phyloP scores from a whole-genome alignment of 176 grass and related monocot species.

The Themeda triandra region DNA sequence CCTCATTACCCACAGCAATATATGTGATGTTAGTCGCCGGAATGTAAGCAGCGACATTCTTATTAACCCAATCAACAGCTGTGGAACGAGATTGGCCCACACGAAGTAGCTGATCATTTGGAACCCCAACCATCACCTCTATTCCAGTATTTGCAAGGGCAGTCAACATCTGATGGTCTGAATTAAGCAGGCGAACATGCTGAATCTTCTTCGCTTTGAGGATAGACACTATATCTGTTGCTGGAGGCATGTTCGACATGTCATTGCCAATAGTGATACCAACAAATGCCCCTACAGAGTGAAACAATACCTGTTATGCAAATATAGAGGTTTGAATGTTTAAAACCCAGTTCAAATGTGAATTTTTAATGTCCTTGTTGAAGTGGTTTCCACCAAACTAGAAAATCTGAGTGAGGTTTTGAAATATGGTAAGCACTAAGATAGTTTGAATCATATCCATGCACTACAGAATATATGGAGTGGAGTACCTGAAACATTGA shows the following conservation, averaged over 20 bases:
- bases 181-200: slow-evolving; percentile 75
- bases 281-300: slow-evolving; percentile 73
- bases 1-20: slow-evolving; percentile 89
- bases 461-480: slow-evolving; percentile 17
- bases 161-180: slow-evolving; percentile 80
- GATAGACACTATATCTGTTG: slow-evolving; percentile 76
- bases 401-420: background rate
- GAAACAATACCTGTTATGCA: background rate
- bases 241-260: slow-evolving; percentile 55
- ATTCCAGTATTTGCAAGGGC: slow-evolving; percentile 90
- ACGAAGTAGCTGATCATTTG: slow-evolving; percentile 81
- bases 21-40: slow-evolving; percentile 91
- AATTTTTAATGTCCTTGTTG: background rate
- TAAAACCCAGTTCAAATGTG: background rate
- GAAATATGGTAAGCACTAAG: background rate
- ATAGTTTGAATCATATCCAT: slow-evolving; percentile 3
- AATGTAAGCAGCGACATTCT: slow-evolving; percentile 76
- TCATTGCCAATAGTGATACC: slow-evolving; percentile 77
- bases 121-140: slow-evolving; percentile 78
- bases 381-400: background rate
- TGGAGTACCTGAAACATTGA: slow-evolving; percentile 64
- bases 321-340: background rate
- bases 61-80: slow-evolving; percentile 90
- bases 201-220: slow-evolving; percentile 72
- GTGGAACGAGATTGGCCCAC: slow-evolving; percentile 76